Evolutionary conservation across 2,329 filamentous ascomycete species (phyloP), one percentile per base, ranked within the genome.

Genomic region (Diaporthe sp.): DNA sequence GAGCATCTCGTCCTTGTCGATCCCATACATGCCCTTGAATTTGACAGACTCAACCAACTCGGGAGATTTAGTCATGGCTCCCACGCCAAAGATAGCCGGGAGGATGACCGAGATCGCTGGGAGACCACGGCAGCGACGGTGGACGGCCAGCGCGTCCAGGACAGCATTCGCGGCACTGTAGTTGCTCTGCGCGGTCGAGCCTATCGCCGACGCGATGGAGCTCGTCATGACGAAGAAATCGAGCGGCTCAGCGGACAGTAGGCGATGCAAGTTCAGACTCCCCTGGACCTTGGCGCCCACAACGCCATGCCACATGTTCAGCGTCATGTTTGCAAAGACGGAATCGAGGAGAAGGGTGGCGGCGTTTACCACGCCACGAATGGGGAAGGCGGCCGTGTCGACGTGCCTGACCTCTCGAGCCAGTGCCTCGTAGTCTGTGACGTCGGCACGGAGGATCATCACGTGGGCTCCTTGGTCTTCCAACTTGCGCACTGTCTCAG

Each of bases 61-160:
- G 1, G n/a, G 12, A 67, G 78, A 78, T 25, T 81, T 77, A 0
- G 77, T 76, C 1, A 82, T 75, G 38, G 77, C 77, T 0, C 80
- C 80, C n/a, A 80, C 75, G 10, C 81, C 83, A 1, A 78, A 77
- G 45, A 86, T 79, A 76, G 83, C 77, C 1, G 79, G 80, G 4
- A 83, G 76, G 1, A 77, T 77, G 3, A 83, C 42, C 1, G 79
- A 77, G 0, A 77, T 75, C 9, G 78, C 80, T 4, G 57, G 7
- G 4, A 25, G 45, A 3, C 47, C 28, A 4, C 12, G 17, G 17
- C 13, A 13, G 2, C 66, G 30, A 4, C 47, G 52, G 10, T n/a
- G 28, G 3, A 19, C 45, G 19, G 33, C 33, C 22, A 80, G 70
- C 17, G 74, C 68, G 52, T 82, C 81, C 78, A 57, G 35, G 25